Percentiles rank a stretch among this genome's conserved stretches.
Evolutionary conservation across 257 asterid species (phyloP).

Genomic region (Marsdenia floribunda): DNA sequence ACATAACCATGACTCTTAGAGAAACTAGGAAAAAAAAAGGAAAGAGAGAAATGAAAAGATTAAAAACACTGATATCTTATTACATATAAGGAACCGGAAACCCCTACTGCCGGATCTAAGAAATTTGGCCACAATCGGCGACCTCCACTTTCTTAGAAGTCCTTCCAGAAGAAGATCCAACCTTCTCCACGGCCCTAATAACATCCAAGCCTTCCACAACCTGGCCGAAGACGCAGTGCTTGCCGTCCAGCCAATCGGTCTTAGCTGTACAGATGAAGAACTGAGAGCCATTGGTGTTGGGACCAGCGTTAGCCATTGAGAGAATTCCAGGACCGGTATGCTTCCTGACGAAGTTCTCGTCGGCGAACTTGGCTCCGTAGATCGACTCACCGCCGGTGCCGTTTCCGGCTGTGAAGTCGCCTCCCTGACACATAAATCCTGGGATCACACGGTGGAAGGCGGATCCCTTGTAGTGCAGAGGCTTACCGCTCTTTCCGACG

Average conservation of each 20-base stretch:
- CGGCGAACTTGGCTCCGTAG: constrained; percentile 55
- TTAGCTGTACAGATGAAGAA: constrained; percentile 56
- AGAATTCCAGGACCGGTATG: constrained; percentile 64
- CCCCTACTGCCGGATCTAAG: constrained; percentile 20
- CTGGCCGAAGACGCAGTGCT: constrained; percentile 66
- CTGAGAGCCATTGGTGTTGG: constrained; percentile 63
- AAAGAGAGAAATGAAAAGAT: neutral
- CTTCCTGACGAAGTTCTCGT: constrained; percentile 57
- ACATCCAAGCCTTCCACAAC: constrained; percentile 57
- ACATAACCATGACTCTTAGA: neutral
- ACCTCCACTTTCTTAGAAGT: constrained; percentile 40
- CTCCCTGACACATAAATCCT: constrained; percentile 61
- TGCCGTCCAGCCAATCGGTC: constrained; percentile 66
- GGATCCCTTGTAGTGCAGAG: constrained; percentile 59
- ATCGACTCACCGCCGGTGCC: constrained; percentile 82
- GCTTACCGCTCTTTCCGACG: constrained; percentile 43
- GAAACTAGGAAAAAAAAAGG: neutral
- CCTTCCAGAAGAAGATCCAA: constrained; percentile 40
- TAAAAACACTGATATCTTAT: neutral
- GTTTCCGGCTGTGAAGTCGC: constrained; percentile 66
- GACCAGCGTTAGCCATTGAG: constrained; percentile 74
- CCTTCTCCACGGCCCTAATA: constrained; percentile 43
- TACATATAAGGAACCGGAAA: neutral
- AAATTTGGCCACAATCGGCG: constrained; percentile 55
- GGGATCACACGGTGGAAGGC: constrained; percentile 60